These are phyloP conservation scores for Penicillium freii DNA, from an alignment of 2,329 filamentous ascomycete species.

Conservation along the genomic window DNA sequence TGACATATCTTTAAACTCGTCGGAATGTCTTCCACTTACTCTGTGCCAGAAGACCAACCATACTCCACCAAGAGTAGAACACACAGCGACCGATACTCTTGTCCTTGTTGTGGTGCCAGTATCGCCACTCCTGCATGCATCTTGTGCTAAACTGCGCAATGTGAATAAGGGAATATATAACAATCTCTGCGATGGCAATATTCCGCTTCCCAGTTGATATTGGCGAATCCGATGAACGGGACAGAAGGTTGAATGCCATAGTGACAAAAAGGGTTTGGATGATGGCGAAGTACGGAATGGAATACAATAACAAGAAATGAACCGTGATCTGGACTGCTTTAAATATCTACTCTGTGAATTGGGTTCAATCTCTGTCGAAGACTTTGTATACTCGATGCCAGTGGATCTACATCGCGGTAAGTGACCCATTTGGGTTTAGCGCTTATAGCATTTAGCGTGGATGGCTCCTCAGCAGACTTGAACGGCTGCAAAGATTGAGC, in stretches of 20 bases:
- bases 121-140: slow-evolving; percentile 28
- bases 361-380: not conserved
- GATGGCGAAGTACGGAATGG: not conserved
- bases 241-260: slow-evolving; percentile 5
- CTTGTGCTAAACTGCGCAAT: slow-evolving; percentile 21
- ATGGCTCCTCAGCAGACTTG: not conserved
- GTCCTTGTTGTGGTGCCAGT: slow-evolving; percentile 28
- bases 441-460: not conserved
- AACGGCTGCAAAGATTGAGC: not conserved
- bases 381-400: not conserved
- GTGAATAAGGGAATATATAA: slow-evolving; percentile 26
- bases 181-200: slow-evolving; percentile 27
- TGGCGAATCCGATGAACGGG: not conserved
- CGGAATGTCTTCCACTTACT: slow-evolving; percentile 16
- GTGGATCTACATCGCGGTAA: slow-evolving; percentile 1
- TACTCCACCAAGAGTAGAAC: slow-evolving; percentile 29
- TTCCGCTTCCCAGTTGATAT: slow-evolving; percentile 11
- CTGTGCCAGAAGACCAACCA: slow-evolving; percentile 28
- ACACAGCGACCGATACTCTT: slow-evolving; percentile 18
- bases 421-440: not conserved
- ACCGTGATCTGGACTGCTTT: not conserved
- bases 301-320: not conserved
- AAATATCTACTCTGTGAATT: not conserved
- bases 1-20: not conserved
- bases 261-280: not conserved